Percentiles rank a stretch among this genome's conserved stretches.
phyloP scores from a whole-genome alignment of 306 rosid genomes.

The Hippophae tibetana region DNA sequence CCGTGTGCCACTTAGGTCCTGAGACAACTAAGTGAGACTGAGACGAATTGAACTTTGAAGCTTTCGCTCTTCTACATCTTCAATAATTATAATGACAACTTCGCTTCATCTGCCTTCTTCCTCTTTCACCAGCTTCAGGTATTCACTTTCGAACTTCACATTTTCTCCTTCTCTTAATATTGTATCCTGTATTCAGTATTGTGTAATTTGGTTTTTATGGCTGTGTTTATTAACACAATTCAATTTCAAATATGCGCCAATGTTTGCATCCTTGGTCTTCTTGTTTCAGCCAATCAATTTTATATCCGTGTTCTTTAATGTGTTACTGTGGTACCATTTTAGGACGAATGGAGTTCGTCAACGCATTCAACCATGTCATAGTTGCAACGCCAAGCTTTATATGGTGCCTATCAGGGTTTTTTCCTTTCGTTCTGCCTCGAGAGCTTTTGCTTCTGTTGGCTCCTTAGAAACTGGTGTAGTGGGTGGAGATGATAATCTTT shows the following conservation, averaged over 20 bases:
- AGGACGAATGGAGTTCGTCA: conserved; percentile 38
- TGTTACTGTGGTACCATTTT: conserved; percentile 4
- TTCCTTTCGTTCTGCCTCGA: conserved; percentile 19
- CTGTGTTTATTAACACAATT: background rate
- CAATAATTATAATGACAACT: conserved; percentile 28
- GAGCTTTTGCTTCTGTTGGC: conserved; percentile 30
- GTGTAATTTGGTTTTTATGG: background rate
- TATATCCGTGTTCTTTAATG: background rate
- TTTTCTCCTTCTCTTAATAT: background rate
- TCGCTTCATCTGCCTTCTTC: conserved; percentile 27
- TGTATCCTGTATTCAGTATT: background rate
- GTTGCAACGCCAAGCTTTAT: conserved; percentile 28
- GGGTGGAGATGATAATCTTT: conserved; percentile 13
- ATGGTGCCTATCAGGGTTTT: conserved; percentile 24
- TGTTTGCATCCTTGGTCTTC: background rate
- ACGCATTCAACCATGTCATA: conserved; percentile 23
- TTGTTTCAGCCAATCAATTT: background rate
- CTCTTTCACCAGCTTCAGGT: conserved; percentile 28
- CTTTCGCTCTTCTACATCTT: background rate
- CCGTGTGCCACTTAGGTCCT: too few species aligned
- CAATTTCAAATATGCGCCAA: background rate
- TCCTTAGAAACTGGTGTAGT: conserved; percentile 26
- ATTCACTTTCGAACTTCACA: conserved; percentile 6
- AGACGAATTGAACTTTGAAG: too few species aligned
- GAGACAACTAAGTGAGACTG: too few species aligned